Percentiles rank a stretch among this genome's conserved stretches.
Evolutionary conservation across 768 basidiomycete genomes (phyloP).

Genomic region (Leccinum uliginosum): DNA sequence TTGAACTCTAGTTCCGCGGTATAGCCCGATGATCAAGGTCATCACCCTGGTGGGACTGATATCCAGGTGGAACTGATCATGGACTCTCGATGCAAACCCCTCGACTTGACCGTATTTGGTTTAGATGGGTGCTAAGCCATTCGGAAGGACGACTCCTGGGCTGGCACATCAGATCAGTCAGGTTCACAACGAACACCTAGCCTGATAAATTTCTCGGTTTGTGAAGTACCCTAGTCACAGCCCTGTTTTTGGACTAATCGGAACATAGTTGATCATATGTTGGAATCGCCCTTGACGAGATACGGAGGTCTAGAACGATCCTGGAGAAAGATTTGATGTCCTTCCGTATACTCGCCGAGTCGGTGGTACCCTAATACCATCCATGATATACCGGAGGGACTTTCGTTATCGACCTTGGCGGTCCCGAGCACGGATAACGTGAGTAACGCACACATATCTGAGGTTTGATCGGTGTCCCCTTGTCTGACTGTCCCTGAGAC

Average conservation of each 20-base stretch:
- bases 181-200: slow-evolving; percentile 34
- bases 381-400: slow-evolving; percentile 27
- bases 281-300: slow-evolving; percentile 30
- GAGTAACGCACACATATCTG: slow-evolving; percentile 5
- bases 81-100: slow-evolving; percentile 46
- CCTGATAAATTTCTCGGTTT: slow-evolving; percentile 31
- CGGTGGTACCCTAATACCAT: not conserved
- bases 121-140: slow-evolving; percentile 38
- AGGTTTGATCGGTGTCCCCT: slow-evolving; percentile 9
- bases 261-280: slow-evolving; percentile 35
- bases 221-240: slow-evolving; percentile 29
- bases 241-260: slow-evolving; percentile 33
- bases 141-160: slow-evolving; percentile 15
- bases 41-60: slow-evolving; percentile 38
- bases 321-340: slow-evolving; percentile 35
- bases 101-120: slow-evolving; percentile 39
- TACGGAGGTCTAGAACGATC: slow-evolving; percentile 41
- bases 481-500: slow-evolving; percentile 15
- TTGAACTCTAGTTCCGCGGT: slow-evolving; percentile 52
- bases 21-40: slow-evolving; percentile 44
- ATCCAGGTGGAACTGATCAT: slow-evolving; percentile 48
- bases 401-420: slow-evolving; percentile 37
- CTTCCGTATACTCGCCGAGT: slow-evolving; percentile 27
- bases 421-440: slow-evolving; percentile 38
- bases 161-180: slow-evolving; percentile 24